Base-by-base conservation (phyloP, 2,329 filamentous ascomycete species). In the Chaetothyriales sp. region DNA sequence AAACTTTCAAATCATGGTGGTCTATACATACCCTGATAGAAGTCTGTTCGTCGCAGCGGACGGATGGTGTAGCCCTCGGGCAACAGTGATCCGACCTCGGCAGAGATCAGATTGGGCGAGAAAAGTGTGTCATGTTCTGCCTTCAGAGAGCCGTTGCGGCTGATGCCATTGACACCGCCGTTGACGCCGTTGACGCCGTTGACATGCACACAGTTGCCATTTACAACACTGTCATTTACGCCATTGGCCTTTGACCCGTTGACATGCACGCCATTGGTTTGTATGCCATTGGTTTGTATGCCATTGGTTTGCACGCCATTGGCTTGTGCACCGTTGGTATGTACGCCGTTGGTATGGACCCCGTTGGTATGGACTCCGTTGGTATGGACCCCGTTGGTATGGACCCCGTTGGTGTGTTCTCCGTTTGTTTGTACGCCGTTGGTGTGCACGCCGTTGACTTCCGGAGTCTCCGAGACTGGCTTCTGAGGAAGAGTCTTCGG, bases 31-130 rank as follows among this genome's bases (percentile, higher is more conserved):
- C 59, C 88, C 32, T 75, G 76, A 51, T 77, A 71, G 70, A 83
- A 95, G 70, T 98, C 92, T 61, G 75, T 76, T 59, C 79, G 79
- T 60, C 83, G 79, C 47, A 96, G 75, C 0, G 90, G 81, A 22
- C 92, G 87, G 63, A 94, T 78, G 25, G 74, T 79, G 74, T 96
- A 96, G 61, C 84, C 83, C 60, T 81, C 72, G 44, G 92, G 90
- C 0, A 96, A 80, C 18, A 74, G 75, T 43, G 80, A 73, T 53
- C 79, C 70, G 59, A 95, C 84, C 49, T 78, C 73, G 18, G 85
- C 79, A 20, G 86, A 87, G 67, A 96, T 82, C 63, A 95, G 81
- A 55, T 79, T 70, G 56, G 77, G 64, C 51, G 82, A 77, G 75
- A 95, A 95, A 66, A 95, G 84, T 36, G 61, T 55, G 59, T 77